These are phyloP conservation scores for Potentilla sterilis DNA, from an alignment of 306 rosid genomes.

Conservation along the genomic window DNA sequence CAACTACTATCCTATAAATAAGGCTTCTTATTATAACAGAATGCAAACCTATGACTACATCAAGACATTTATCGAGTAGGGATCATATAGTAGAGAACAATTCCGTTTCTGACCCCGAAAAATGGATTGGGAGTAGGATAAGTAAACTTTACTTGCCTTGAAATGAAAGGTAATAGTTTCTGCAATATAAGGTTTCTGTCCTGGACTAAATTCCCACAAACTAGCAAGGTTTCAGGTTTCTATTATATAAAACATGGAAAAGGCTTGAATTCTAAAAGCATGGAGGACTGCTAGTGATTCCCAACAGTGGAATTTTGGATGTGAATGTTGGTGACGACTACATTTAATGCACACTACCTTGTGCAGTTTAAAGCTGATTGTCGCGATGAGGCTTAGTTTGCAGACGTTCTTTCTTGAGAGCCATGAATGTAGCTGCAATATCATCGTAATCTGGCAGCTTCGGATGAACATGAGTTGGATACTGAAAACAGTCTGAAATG, in stretches of 20 bases:
- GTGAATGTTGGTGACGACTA: no score
- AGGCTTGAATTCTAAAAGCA: neutral
- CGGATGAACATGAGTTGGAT: constrained; percentile 74
- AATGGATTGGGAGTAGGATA: neutral
- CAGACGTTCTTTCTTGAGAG: constrained; percentile 50
- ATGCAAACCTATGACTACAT: no score
- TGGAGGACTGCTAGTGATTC: no score
- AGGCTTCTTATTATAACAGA: no score
- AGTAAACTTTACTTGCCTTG: neutral
- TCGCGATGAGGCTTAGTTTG: constrained; percentile 23
- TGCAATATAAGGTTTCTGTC: neutral
- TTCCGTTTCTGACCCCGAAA: no score
- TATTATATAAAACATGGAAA: neutral
- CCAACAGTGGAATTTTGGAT: neutral
- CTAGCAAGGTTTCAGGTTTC: neutral
- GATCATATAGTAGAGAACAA: no score
- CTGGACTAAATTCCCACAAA: neutral
- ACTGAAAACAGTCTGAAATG: constrained; percentile 46
- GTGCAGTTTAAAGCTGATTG: constrained; percentile 1
- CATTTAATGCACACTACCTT: neutral
- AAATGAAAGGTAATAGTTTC: neutral
- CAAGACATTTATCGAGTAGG: no score
- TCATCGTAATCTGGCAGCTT: constrained; percentile 76
- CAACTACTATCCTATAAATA: no score
- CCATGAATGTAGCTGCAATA: constrained; percentile 56